Base-by-base conservation (phyloP, 768 basidiomycete species). In the Mycena olivaceomarginata region DNA sequence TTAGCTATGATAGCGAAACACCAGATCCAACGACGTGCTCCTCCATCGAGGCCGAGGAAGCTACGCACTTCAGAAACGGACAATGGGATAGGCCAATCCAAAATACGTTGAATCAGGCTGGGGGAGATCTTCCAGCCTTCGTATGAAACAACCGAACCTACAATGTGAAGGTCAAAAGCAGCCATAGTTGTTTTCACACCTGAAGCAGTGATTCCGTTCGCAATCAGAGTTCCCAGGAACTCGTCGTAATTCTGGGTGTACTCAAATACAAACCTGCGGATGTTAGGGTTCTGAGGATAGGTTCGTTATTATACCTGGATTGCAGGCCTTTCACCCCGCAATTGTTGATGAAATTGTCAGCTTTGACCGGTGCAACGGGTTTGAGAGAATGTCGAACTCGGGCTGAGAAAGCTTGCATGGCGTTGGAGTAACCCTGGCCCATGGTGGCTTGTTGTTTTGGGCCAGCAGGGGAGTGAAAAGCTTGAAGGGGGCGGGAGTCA, bases 131-230 rank as follows among this genome's bases (percentile, higher is more conserved):
- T 78, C 81, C 83, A 83, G 0, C 87, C 87, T 25, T 87, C 81
- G 2, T 64, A 46, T 0, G 81, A 83, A 1, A 84, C 84, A 0
- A 81, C 65, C 0, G 83, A 67, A 0, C 87, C 86, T 4, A 86
- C 85, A 37, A 88, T 84, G 6, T 76, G 46, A 0, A 86, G 74
- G 0, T 68, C 16, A 0, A 81, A 81, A 0, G 80, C 79, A 0
- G 82, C 82, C 0, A 84, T 67, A 2, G 82, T 66, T 0, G 84
- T 48, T 67, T 87, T 87, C 43, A 67, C 67, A 12, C 85, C 86
- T 2, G 86, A 86, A 0, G 82, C 82, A 2, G 86, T 87, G 0
- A 84, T 76, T 0, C 87, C 85, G 0, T 85, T 81, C 4, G 59
- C 60, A 13, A 80, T 78, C 7, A 87, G 72, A 0, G 81, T 69